These are phyloP conservation scores for Debaryomyces tyrocola DNA, from an alignment of 805 yeast species.

Conservation along the genomic window DNA sequence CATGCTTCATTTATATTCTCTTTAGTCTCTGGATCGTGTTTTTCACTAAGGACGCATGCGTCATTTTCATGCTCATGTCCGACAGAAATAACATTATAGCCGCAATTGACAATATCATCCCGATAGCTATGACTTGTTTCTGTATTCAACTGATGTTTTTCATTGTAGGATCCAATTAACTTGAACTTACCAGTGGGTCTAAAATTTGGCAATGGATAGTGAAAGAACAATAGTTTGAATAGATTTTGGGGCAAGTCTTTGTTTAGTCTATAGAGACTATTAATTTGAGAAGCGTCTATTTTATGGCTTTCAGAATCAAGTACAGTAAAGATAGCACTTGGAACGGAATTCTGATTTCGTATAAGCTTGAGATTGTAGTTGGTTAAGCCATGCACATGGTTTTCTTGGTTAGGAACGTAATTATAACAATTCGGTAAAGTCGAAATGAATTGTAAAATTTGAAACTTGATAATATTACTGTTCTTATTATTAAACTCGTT, in stretches of 20 bases:
- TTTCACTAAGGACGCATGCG: constrained; percentile 32
- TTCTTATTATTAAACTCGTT: constrained; percentile 4
- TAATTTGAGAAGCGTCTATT: constrained; percentile 34
- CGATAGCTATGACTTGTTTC: constrained; percentile 27
- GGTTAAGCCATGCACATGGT: constrained; percentile 33
- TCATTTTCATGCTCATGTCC: constrained; percentile 48
- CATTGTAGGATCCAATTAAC: constrained; percentile 39
- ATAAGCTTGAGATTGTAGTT: constrained; percentile 33
- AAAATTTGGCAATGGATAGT: constrained; percentile 43
- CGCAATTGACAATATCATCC: constrained; percentile 34
- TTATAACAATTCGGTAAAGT: constrained; percentile 40
- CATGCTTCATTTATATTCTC: constrained; percentile 20
- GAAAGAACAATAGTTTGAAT: constrained; percentile 37
- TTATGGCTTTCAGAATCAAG: constrained; percentile 32
- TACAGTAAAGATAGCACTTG: constrained; percentile 27
- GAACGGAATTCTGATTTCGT: constrained; percentile 10
- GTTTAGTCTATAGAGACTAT: constrained; percentile 30
- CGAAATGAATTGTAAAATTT: constrained; percentile 27
- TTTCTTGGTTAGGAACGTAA: constrained; percentile 11
- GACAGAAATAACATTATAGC: constrained; percentile 38
- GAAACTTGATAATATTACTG: constrained; percentile 7
- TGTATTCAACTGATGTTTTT: constrained; percentile 33
- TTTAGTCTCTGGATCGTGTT: constrained; percentile 2
- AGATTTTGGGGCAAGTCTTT: background rate
- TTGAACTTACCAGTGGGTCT: constrained; percentile 39